Percentiles rank a stretch among this genome's conserved stretches.
phyloP scores from a whole-genome alignment of 768 basidiomycete species.

The Strobilomyces confusus region DNA sequence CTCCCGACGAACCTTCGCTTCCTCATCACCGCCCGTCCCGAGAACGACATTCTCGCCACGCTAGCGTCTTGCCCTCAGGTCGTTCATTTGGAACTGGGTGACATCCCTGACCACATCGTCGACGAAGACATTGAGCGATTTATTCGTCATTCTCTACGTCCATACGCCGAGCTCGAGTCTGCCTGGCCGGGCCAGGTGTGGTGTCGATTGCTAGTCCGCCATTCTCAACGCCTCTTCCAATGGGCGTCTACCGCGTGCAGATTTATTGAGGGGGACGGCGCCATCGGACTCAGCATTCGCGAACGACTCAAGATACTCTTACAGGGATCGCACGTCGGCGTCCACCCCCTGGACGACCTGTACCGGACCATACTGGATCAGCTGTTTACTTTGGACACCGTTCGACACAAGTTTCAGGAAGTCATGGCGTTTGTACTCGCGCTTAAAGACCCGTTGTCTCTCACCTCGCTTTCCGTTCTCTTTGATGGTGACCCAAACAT shows the following conservation, averaged over 20 bases:
- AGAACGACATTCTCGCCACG: slow-evolving; percentile 19
- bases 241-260: slow-evolving; percentile 32
- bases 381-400: slow-evolving; percentile 7
- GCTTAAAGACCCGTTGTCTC: slow-evolving; percentile 20
- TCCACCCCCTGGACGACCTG: slow-evolving; percentile 17
- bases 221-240: slow-evolving; percentile 31
- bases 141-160: slow-evolving; percentile 11
- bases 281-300: slow-evolving; percentile 8
- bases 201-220: slow-evolving; percentile 19
- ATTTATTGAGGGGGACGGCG: slow-evolving; percentile 21
- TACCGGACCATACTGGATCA: slow-evolving; percentile 18
- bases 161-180: slow-evolving; percentile 10
- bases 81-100: slow-evolving; percentile 13
- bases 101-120: slow-evolving; percentile 8
- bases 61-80: slow-evolving; percentile 5
- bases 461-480: slow-evolving; percentile 11
- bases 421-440: slow-evolving; percentile 18
- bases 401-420: slow-evolving; percentile 15
- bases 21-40: slow-evolving; percentile 13
- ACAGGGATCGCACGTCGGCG: not conserved
- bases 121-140: slow-evolving; percentile 18
- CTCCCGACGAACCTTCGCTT: no score
- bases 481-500: slow-evolving; percentile 8
- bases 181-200: slow-evolving; percentile 19
- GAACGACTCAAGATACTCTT: slow-evolving; percentile 16